These are phyloP conservation scores for Pilasporangium apinafurcum DNA, from an alignment of 352 stramenopile species.

Conservation along the genomic window DNA sequence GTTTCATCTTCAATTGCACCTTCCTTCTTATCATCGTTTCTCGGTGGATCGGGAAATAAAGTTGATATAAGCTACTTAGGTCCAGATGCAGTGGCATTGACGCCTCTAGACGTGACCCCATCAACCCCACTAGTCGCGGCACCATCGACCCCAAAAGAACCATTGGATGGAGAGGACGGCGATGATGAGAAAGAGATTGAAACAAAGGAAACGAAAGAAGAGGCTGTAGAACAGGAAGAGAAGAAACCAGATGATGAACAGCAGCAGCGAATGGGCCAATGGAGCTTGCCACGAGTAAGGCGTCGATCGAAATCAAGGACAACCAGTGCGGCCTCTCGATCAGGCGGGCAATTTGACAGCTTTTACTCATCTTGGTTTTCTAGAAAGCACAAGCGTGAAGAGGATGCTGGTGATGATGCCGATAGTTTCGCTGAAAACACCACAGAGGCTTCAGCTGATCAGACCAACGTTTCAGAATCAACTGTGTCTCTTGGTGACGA, in stretches of 20 bases:
- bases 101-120: no score
- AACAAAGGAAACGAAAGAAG: constrained; percentile 11
- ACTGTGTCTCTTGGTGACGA: no score
- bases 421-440: not conserved
- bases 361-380: constrained; percentile 77
- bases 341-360: constrained; percentile 46
- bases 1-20: constrained; percentile 4
- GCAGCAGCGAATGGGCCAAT: constrained; percentile 65
- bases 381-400: constrained; percentile 38
- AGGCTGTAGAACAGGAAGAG: constrained; percentile 7
- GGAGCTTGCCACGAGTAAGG: constrained; percentile 48
- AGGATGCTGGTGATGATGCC: constrained; percentile 8
- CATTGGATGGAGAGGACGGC: constrained; percentile 35
- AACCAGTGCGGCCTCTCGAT: constrained; percentile 31
- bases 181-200: constrained; percentile 24
- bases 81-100: constrained; percentile 1
- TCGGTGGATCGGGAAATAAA: constrained; percentile 3
- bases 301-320: constrained; percentile 32
- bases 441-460: not conserved
- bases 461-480: no score
- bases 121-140: no score
- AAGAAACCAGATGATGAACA: constrained; percentile 35
- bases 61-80: constrained; percentile 5
- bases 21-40: constrained; percentile 3
- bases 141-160: constrained; percentile 7